phyloP scores from a whole-genome alignment of 352 stramenopile species.

The Globisporangium nunn region DNA sequence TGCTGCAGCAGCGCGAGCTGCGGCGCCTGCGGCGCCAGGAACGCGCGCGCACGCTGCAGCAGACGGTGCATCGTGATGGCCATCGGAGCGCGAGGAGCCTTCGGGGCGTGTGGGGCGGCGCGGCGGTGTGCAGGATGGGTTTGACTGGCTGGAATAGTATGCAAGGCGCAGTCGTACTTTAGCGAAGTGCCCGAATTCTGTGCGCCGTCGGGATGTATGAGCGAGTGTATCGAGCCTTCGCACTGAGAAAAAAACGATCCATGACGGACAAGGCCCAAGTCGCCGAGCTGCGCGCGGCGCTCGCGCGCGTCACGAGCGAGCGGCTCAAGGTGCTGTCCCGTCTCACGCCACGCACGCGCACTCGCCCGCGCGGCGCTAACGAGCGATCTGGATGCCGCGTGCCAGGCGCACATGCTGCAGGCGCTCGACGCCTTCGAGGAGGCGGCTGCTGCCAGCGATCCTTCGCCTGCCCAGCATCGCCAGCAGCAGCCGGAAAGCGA shows the following conservation, averaged over 20 bases:
- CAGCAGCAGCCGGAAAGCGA: constrained; percentile 15
- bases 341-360: too few species aligned
- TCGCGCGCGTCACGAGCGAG: constrained; percentile 21
- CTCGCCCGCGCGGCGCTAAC: neutral
- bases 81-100: constrained; percentile 3
- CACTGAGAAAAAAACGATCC: neutral
- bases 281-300: constrained; percentile 27
- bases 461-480: neutral
- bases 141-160: neutral
- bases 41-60: constrained; percentile 59
- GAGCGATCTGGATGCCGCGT: neutral
- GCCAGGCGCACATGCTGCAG: constrained; percentile 62
- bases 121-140: neutral
- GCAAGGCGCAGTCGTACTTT: neutral
- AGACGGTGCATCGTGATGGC: constrained; percentile 54
- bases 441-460: neutral
- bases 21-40: constrained; percentile 40
- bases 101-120: neutral
- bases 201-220: too few species aligned
- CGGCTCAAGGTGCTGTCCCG: constrained; percentile 26
- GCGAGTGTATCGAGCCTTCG: too few species aligned
- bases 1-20: constrained; percentile 31
- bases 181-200: too few species aligned
- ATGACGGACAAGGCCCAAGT: constrained; percentile 14
- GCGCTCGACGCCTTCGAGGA: constrained; percentile 45